Evolutionary conservation across 1,284 basidiomycete species (phyloP).

Genomic region (Leccinum pachyderme): DNA sequence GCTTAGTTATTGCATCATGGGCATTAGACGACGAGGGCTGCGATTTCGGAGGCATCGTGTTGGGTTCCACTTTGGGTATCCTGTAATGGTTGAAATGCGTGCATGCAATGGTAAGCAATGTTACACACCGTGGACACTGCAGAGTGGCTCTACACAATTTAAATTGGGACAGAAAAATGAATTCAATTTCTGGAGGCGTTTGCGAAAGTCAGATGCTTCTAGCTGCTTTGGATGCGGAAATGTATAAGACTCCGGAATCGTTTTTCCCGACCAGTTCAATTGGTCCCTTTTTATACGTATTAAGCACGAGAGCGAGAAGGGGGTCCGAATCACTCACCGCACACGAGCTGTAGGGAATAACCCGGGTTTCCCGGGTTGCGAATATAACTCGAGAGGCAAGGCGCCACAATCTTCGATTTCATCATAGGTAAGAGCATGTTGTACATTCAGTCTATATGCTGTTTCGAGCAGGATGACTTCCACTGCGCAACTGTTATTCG

Average conservation of each 20-base stretch:
- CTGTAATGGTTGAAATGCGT: constrained; percentile 23
- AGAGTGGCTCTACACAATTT: constrained; percentile 53
- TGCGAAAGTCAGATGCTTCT: constrained; percentile 22
- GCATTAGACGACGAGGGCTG: constrained; percentile 26
- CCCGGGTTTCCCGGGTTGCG: constrained; percentile 25
- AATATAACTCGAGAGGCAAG: constrained; percentile 38
- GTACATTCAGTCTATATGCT: constrained; percentile 37
- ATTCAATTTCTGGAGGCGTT: constrained; percentile 37
- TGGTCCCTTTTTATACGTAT: constrained; percentile 22
- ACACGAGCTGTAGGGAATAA: constrained; percentile 34
- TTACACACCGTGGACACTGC: constrained; percentile 46
- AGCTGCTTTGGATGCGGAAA: constrained; percentile 18
- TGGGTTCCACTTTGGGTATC: constrained; percentile 32
- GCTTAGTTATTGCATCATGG: constrained; percentile 16
- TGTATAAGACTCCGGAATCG: constrained; percentile 18
- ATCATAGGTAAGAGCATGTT: constrained; percentile 36
- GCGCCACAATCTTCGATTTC: constrained; percentile 44
- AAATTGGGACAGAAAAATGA: constrained; percentile 50
- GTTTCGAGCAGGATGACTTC: constrained; percentile 48
- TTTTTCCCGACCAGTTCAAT: constrained; percentile 28
- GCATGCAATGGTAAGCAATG: constrained; percentile 1
- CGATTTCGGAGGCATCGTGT: constrained; percentile 31
- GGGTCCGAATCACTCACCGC: constrained; percentile 32
- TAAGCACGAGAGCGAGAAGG: constrained; percentile 2
- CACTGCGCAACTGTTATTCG: constrained; percentile 32